A percentile compares a stretch with the other conserved stretches of the same genome.
phyloP scores from a whole-genome alignment of 2,329 filamentous ascomycete genomes.

The Calonectria crousiana region DNA sequence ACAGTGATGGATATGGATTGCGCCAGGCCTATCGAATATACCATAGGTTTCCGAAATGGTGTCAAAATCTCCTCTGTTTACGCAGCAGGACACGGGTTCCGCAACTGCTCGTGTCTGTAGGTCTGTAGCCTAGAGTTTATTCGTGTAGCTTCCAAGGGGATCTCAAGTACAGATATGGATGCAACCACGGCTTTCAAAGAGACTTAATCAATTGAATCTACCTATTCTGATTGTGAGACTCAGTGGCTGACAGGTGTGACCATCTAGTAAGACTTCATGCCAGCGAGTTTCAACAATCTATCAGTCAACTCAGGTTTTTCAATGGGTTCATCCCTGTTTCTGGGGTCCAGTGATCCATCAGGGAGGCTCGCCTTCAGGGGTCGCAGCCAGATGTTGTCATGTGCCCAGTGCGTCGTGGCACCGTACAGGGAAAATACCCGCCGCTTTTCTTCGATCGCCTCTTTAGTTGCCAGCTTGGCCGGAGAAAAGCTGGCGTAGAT shows the following conservation, averaged over 20 bases:
- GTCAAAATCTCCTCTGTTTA: too few relatives aligned
- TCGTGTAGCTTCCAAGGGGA: too few relatives aligned
- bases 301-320: background rate
- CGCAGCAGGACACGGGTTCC: too few relatives aligned
- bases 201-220: too few relatives aligned
- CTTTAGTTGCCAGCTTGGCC: background rate
- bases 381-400: background rate
- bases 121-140: too few relatives aligned
- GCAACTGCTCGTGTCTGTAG: too few relatives aligned
- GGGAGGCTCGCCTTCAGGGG: background rate
- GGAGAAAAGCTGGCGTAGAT: conserved; percentile 4
- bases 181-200: too few relatives aligned
- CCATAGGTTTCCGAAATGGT: too few relatives aligned
- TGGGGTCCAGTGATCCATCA: background rate
- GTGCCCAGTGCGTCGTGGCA: background rate
- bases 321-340: background rate
- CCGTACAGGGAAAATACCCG: conserved; percentile 1
- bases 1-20: too few relatives aligned
- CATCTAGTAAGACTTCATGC: background rate
- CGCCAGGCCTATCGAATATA: too few relatives aligned
- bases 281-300: conserved; percentile 4
- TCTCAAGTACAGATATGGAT: too few relatives aligned
- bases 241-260: background rate
- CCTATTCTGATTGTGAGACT: too few relatives aligned
- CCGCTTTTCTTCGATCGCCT: background rate